phyloP scores from a whole-genome alignment of 768 basidiomycete species.

The Kwoniella pini region DNA sequence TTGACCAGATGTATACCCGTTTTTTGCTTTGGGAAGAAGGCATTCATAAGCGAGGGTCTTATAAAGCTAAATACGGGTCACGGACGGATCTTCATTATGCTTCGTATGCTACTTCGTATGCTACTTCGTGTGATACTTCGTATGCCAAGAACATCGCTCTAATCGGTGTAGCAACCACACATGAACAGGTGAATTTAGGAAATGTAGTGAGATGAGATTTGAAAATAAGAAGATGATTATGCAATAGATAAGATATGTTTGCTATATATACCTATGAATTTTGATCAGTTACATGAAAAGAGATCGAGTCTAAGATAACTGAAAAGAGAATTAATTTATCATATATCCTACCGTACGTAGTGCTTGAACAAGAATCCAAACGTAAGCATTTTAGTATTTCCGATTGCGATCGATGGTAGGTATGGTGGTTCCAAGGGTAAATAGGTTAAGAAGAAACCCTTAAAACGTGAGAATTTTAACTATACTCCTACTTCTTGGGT shows the following conservation, averaged over 20 bases:
- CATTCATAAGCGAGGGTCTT: too few relatives aligned
- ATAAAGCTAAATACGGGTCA: too few relatives aligned
- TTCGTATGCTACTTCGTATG: too few relatives aligned
- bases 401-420: neutral
- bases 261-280: neutral
- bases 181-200: too few relatives aligned
- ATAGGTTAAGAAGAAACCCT: neutral
- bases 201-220: too few relatives aligned
- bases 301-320: constrained; percentile 13
- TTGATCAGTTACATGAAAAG: neutral
- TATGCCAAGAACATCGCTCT: neutral
- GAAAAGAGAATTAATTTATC: neutral
- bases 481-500: neutral
- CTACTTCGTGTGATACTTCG: too few relatives aligned
- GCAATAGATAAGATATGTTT: constrained; percentile 1
- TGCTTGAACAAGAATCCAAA: too few relatives aligned
- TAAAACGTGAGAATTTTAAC: constrained; percentile 3
- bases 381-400: neutral
- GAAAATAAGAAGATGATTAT: neutral
- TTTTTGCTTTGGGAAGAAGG: too few relatives aligned
- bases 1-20: too few relatives aligned
- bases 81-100: too few relatives aligned
- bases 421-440: neutral
- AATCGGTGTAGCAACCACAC: too few relatives aligned
- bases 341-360: too few relatives aligned